Evolutionary conservation across 495 filamentous ascomycete genomes (phyloP).

Genomic region (Aspergillus funiculosus): DNA sequence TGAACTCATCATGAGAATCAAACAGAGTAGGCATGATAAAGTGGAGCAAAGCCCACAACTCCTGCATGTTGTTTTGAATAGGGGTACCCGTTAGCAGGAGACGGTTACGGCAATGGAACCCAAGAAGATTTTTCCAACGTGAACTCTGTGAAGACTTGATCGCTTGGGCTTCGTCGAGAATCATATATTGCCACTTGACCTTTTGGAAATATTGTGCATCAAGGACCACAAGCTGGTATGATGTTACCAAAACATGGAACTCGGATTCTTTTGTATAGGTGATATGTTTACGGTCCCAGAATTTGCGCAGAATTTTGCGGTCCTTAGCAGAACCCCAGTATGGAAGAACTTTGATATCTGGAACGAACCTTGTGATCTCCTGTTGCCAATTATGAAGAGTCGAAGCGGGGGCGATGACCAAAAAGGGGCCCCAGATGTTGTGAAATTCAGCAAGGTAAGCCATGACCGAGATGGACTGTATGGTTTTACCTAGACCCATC

Average conservation of each 20-base stretch:
- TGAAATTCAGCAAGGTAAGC: constrained; percentile 94
- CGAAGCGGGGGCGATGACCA: constrained; percentile 93
- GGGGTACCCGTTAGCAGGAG: constrained; percentile 93
- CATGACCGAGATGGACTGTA: constrained; percentile 99
- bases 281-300: constrained; percentile 97
- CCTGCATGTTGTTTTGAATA: constrained; percentile 99
- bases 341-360: constrained; percentile 85
- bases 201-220: constrained; percentile 97
- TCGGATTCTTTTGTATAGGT: constrained; percentile 87
- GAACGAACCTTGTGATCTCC: constrained; percentile 91
- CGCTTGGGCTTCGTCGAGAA: constrained; percentile 94
- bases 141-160: constrained; percentile 98
- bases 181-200: constrained; percentile 99
- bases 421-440: constrained; percentile 97
- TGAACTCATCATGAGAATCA: constrained; percentile 98
- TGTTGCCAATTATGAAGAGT: constrained; percentile 99
- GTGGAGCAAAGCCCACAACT: constrained; percentile 94
- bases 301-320: constrained; percentile 92
- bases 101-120: constrained; percentile 93
- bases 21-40: constrained; percentile 99
- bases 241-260: constrained; percentile 95
- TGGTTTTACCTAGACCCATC: constrained; percentile 99
- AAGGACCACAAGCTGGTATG: constrained; percentile 93
- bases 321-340: constrained; percentile 97
- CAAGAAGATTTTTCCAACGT: constrained; percentile 90